These are phyloP conservation scores for Thraustochytrium sp. DNA, from an alignment of 352 stramenopile genomes.

Conservation along the genomic window DNA sequence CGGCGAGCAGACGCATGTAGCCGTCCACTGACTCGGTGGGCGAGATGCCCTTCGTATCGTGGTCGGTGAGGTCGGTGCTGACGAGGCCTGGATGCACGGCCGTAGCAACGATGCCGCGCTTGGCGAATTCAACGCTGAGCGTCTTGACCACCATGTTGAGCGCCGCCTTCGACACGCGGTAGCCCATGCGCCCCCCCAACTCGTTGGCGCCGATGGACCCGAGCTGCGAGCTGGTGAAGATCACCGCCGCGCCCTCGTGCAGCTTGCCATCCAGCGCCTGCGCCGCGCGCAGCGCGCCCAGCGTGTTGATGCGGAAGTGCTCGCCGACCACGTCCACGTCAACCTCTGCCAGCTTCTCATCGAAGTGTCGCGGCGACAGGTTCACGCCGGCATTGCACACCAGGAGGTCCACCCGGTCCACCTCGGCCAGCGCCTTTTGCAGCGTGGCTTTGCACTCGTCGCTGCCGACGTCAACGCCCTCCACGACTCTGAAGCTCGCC, in stretches of 20 bases:
- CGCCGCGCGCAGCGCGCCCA: constrained; percentile 60
- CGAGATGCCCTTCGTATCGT: neutral
- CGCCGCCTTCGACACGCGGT: constrained; percentile 62
- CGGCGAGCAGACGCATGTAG: neutral
- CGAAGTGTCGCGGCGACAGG: neutral
- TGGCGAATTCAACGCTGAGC: neutral
- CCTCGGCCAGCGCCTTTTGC: neutral
- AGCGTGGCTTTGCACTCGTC: neutral
- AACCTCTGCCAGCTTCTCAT: neutral
- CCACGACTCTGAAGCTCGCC: neutral
- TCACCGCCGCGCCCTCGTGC: constrained; percentile 45
- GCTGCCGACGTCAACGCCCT: neutral
- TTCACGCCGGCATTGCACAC: neutral
- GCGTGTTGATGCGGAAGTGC: constrained; percentile 63
- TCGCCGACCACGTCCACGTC: constrained; percentile 56
- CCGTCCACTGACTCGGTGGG: neutral
- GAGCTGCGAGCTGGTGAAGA: constrained; percentile 49
- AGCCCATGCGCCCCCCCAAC: constrained; percentile 59
- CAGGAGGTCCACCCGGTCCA: neutral
- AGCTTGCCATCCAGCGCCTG: constrained; percentile 52
- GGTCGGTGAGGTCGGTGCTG: constrained; percentile 8
- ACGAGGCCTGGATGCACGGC: neutral
- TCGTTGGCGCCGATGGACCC: constrained; percentile 57
- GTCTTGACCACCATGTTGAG: constrained; percentile 55
- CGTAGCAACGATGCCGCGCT: neutral